Conservation (phyloP, 2,329 filamentous ascomycete genomes). For the Claviceps sp. region DNA sequence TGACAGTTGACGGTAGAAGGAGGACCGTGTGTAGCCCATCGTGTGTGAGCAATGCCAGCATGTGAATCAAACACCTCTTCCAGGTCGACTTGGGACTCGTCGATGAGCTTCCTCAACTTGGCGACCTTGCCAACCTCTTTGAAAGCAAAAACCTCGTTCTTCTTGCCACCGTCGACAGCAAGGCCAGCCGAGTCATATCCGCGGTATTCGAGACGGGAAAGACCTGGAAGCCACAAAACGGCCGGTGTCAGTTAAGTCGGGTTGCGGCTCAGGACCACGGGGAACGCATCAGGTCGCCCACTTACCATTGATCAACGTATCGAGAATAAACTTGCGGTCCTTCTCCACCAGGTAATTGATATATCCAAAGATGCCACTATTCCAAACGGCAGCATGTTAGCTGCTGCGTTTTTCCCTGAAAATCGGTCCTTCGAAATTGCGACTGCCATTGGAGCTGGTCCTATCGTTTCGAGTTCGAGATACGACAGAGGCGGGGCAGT, state of each 20-base stretch:
- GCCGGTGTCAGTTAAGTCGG: constrained; percentile 7
- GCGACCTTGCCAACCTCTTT: constrained; percentile 99
- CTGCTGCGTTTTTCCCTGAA: not conserved
- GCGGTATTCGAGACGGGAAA: constrained; percentile 92
- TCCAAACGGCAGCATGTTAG: constrained; percentile 14
- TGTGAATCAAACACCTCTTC: constrained; percentile 95
- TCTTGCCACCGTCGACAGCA: constrained; percentile 94
- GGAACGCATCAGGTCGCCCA: constrained; percentile 9
- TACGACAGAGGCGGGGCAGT: constrained; percentile 4
- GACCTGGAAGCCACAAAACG: constrained; percentile 41
- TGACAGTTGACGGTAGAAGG: constrained; percentile 95
- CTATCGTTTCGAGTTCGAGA: not conserved
- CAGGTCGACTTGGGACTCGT: constrained; percentile 67
- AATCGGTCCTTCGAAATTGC: not conserved
- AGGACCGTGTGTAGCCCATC: constrained; percentile 95
- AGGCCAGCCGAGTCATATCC: constrained; percentile 97
- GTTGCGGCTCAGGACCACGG: not conserved
- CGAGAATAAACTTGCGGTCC: constrained; percentile 90
- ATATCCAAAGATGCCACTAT: constrained; percentile 91
- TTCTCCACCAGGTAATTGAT: constrained; percentile 99
- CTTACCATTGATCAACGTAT: constrained; percentile 91
- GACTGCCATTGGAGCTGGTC: constrained; percentile 2
- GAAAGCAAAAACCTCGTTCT: constrained; percentile 92
- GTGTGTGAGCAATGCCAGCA: constrained; percentile 95
- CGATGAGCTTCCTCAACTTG: constrained; percentile 89